Evolutionary conservation across 129 eudicot genomes (phyloP).

Genomic region (Pseudognaphalium luteoalbum): DNA sequence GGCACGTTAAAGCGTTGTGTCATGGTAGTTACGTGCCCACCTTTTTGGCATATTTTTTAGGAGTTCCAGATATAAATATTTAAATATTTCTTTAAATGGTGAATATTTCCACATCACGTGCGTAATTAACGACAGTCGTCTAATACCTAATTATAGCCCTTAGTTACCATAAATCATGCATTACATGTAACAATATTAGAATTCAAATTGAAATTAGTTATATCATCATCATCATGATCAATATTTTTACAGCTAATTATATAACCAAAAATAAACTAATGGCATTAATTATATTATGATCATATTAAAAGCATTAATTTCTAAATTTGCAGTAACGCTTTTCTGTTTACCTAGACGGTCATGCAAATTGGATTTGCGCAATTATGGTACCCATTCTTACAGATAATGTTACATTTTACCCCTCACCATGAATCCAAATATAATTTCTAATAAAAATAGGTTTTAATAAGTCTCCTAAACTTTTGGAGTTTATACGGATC

Average conservation of each 20-base stretch:
- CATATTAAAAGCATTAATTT: not conserved
- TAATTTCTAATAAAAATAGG: not conserved
- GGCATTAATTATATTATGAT: not conserved
- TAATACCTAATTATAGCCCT: not conserved
- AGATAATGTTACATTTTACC: not conserved
- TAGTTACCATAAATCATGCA: too few species aligned
- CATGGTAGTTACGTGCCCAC: not conserved
- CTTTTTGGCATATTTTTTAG: not conserved
- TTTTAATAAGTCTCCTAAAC: slow-evolving; percentile 22
- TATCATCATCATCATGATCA: too few species aligned
- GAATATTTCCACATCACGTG: not conserved
- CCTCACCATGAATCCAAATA: not conserved
- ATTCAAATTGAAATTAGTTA: too few species aligned
- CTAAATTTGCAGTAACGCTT: not conserved
- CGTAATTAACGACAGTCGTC: not conserved
- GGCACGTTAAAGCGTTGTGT: not conserved
- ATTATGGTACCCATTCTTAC: slow-evolving; percentile 11
- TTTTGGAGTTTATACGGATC: slow-evolving; percentile 37
- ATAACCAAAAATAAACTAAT: not conserved
- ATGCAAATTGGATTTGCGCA: not conserved
- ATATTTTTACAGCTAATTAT: not conserved
- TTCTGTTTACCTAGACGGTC: not conserved
- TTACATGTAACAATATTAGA: not conserved
- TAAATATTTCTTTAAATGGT: too few species aligned
- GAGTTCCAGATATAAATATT: not conserved